Evolutionary conservation across 371 early-diverging fungal species (phyloP).

Genomic region (Batkoa obscura): DNA sequence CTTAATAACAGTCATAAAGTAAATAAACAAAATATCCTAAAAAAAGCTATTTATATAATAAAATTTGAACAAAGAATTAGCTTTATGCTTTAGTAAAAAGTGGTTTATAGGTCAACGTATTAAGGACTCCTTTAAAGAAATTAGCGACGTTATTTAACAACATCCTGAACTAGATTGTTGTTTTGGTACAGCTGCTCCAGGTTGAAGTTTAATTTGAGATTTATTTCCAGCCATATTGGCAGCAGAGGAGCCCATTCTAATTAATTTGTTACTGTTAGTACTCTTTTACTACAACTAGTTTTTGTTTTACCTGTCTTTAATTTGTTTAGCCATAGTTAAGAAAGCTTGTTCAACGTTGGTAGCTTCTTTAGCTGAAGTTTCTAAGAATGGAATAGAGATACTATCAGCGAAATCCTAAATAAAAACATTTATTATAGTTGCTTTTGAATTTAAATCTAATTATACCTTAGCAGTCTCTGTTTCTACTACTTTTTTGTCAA

Average conservation of each 20-base stretch:
- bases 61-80: too few species aligned
- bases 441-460: background rate
- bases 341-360: slow-evolving; percentile 92
- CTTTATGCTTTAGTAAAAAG: too few species aligned
- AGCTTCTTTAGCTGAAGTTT: slow-evolving; percentile 85
- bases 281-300: background rate
- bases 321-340: slow-evolving; percentile 83
- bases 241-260: slow-evolving; percentile 21
- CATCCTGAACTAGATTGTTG: slow-evolving; percentile 24
- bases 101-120: too few species aligned
- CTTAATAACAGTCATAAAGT: too few species aligned
- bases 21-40: too few species aligned
- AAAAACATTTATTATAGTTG: background rate
- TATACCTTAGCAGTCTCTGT: slow-evolving; percentile 43
- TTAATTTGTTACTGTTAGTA: background rate
- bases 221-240: slow-evolving; percentile 17
- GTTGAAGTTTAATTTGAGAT: slow-evolving; percentile 24
- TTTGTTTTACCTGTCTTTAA: slow-evolving; percentile 34
- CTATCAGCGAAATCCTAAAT: slow-evolving; percentile 63
- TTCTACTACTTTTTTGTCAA: slow-evolving; percentile 66
- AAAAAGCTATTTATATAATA: too few species aligned
- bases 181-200: slow-evolving; percentile 26
- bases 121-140: too few species aligned
- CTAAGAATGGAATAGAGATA: slow-evolving; percentile 72
- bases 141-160: slow-evolving; percentile 14